These are phyloP conservation scores for Eragrostis curvula DNA, from an alignment of 176 grass and related monocot species.

Conservation along the genomic window DNA sequence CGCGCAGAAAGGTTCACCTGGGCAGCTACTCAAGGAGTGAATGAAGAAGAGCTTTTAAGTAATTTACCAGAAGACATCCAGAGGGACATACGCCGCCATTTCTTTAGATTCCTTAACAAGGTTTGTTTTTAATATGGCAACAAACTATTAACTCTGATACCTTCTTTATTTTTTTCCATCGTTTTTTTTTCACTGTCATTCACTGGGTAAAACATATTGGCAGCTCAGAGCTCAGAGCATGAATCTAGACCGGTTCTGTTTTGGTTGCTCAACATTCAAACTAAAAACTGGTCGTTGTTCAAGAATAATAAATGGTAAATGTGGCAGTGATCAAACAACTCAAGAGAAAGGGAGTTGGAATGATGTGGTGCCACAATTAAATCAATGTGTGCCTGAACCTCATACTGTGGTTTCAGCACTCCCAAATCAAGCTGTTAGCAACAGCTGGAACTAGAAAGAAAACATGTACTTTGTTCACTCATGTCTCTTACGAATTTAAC, in stretches of 20 bases:
- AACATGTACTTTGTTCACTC: neutral
- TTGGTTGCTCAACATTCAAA: neutral
- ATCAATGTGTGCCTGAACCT: neutral
- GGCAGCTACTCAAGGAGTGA: conserved; percentile 93
- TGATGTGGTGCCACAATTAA: neutral
- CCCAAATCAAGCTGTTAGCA: neutral
- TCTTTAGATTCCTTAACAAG: conserved; percentile 92
- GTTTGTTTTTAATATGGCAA: conserved; percentile 39
- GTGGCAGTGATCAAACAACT: neutral
- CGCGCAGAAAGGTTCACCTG: conserved; percentile 93
- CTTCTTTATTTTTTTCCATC: neutral
- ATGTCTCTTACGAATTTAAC: neutral
- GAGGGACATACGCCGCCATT: conserved; percentile 88
- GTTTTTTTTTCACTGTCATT: neutral
- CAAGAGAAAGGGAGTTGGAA: neutral
- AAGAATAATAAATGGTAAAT: neutral
- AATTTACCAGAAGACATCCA: conserved; percentile 99
- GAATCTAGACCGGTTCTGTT: neutral
- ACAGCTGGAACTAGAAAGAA: neutral
- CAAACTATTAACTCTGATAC: conserved; percentile 3
- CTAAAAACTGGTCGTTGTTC: neutral
- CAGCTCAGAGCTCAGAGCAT: neutral
- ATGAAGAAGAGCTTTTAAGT: conserved; percentile 84
- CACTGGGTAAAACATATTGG: neutral
- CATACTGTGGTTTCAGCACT: neutral